Conservation (phyloP, 2,329 filamentous ascomycete genomes). For the Talaromyces pinophilus region DNA sequence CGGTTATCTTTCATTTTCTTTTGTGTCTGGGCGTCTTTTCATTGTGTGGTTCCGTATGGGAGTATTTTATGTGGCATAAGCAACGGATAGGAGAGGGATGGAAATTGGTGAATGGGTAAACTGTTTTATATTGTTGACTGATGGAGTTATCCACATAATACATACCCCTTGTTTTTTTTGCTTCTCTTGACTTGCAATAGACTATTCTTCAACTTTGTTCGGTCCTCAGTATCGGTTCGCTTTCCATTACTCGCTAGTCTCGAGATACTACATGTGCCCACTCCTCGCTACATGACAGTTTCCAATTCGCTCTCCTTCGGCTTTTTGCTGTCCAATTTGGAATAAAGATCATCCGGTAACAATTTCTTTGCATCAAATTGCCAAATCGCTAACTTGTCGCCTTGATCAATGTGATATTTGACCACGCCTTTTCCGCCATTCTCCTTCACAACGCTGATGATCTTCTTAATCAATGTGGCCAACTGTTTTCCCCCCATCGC, state of each 20-base stretch:
- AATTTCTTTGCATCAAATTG: conserved; percentile 27
- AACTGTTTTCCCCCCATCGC: conserved; percentile 44
- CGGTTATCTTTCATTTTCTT: conserved; percentile 1
- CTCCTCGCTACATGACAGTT: neutral
- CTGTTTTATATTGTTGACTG: conserved; percentile 18
- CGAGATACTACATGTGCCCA: neutral
- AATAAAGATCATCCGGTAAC: conserved; percentile 37
- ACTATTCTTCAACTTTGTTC: neutral
- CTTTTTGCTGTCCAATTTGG: conserved; percentile 19
- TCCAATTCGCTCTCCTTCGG: neutral
- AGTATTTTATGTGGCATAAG: conserved; percentile 18
- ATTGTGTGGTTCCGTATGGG: conserved; percentile 14
- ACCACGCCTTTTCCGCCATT: conserved; percentile 31
- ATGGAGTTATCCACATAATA: conserved; percentile 14
- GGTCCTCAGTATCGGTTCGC: neutral
- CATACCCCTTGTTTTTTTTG: conserved; percentile 15
- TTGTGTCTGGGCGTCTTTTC: conserved; percentile 16
- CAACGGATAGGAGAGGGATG: conserved; percentile 18
- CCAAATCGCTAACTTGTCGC: conserved; percentile 31
- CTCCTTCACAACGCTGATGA: conserved; percentile 34
- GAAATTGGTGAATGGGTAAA: conserved; percentile 8
- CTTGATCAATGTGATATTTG: conserved; percentile 27
- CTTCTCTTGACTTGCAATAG: conserved; percentile 4
- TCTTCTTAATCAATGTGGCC: conserved; percentile 35
- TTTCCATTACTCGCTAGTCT: neutral